Conservation (phyloP, 1,284 basidiomycete genomes). For the Ceratobasidium sp. region DNA sequence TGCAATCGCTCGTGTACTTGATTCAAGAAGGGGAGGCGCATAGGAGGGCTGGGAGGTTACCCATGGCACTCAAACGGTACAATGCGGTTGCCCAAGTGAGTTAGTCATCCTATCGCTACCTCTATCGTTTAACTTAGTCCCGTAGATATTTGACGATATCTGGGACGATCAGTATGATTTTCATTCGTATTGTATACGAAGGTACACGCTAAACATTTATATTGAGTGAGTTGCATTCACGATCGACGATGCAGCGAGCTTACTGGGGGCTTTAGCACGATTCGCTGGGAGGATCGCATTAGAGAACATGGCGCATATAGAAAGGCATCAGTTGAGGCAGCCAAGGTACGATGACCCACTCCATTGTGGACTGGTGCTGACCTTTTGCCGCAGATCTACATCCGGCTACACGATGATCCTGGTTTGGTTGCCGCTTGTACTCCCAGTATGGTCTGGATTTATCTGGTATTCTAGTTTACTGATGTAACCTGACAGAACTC, state of each 20-base stretch:
- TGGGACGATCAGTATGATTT: conserved; percentile 99
- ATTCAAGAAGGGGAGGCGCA: conserved; percentile 81
- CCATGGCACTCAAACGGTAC: conserved; percentile 87
- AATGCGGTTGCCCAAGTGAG: conserved; percentile 73
- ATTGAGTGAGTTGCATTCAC: conserved; percentile 61
- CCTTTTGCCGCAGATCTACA: conserved; percentile 65
- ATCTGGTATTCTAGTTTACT: conserved; percentile 9
- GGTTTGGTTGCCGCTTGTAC: conserved; percentile 57
- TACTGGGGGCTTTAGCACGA: conserved; percentile 13
- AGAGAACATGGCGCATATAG: conserved; percentile 78
- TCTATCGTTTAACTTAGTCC: not conserved
- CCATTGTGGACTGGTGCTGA: not conserved
- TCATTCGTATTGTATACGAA: conserved; percentile 92
- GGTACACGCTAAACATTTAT: conserved; percentile 87
- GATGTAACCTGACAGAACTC: conserved; percentile 48
- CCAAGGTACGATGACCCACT: conserved; percentile 56
- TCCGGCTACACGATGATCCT: conserved; percentile 76
- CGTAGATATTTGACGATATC: conserved; percentile 80
- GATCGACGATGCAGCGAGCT: not conserved
- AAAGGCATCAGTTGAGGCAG: conserved; percentile 71
- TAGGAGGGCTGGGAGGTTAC: conserved; percentile 67
- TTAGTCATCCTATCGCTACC: not conserved
- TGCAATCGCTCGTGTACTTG: conserved; percentile 93
- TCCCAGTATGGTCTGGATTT: conserved; percentile 49
- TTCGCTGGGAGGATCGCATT: conserved; percentile 82